Conservation (phyloP, 768 basidiomycete genomes). For the Neoboletus magnificus region DNA sequence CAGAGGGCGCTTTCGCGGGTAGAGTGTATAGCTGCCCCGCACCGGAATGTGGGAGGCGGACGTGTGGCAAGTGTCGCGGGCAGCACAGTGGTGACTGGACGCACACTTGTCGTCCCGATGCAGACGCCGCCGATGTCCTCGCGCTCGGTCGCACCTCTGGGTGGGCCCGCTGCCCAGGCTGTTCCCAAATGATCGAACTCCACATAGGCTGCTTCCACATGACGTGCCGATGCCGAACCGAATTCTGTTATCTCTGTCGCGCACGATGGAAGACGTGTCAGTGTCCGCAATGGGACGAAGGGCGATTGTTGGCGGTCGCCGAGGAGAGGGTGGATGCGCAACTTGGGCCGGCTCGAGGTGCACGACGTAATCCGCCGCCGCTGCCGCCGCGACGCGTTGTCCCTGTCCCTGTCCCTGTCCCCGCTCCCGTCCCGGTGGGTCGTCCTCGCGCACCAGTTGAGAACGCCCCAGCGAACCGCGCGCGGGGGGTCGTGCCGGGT, state of each 20-base stretch:
- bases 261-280: conserved; percentile 59
- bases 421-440: neutral
- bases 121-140: conserved; percentile 24
- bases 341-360: conserved; percentile 34
- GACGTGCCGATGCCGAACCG: conserved; percentile 37
- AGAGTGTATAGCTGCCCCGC: conserved; percentile 21
- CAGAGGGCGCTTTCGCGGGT: conserved; percentile 21
- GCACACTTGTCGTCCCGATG: conserved; percentile 27
- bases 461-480: neutral
- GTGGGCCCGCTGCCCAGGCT: conserved; percentile 41
- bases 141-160: conserved; percentile 25
- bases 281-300: conserved; percentile 69
- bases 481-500: neutral
- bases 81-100: conserved; percentile 21
- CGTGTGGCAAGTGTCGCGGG: conserved; percentile 28
- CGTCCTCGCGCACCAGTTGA: neutral
- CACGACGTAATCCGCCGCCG: conserved; percentile 30
- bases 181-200: conserved; percentile 38
- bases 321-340: conserved; percentile 42
- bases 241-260: conserved; percentile 49
- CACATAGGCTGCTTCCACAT: conserved; percentile 39
- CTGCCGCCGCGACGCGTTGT: neutral
- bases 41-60: conserved; percentile 16
- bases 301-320: conserved; percentile 36
- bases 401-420: neutral